Percentiles rank a stretch among this genome's conserved stretches.
phyloP scores from a whole-genome alignment of 1,139 yeast genomes.

The Saccharomyces hybrid region DNA sequence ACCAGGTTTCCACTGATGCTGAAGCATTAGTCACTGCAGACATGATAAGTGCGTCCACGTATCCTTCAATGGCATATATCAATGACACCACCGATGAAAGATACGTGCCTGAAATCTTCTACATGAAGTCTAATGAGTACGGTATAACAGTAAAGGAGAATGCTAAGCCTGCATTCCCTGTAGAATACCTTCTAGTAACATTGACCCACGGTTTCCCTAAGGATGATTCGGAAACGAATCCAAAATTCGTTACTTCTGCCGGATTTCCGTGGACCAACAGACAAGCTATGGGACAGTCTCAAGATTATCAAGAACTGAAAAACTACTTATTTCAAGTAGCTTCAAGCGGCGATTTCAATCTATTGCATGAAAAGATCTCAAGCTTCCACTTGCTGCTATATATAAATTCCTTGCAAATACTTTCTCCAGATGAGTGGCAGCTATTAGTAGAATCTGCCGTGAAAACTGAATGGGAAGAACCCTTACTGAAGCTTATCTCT shows the following conservation, averaged over 20 bases:
- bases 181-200: slow-evolving; percentile 82
- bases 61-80: slow-evolving; percentile 81
- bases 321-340: slow-evolving; percentile 41
- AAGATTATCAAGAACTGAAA: slow-evolving; percentile 49
- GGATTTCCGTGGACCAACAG: slow-evolving; percentile 73
- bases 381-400: slow-evolving; percentile 73
- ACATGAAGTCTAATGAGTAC: slow-evolving; percentile 79
- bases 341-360: slow-evolving; percentile 27
- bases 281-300: slow-evolving; percentile 64
- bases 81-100: slow-evolving; percentile 62
- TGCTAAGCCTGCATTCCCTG: slow-evolving; percentile 95
- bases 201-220: slow-evolving; percentile 92
- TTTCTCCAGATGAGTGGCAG: slow-evolving; percentile 45
- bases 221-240: slow-evolving; percentile 41
- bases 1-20: slow-evolving; percentile 82
- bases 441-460: slow-evolving; percentile 40
- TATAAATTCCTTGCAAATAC: slow-evolving; percentile 45
- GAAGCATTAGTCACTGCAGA: slow-evolving; percentile 87
- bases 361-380: slow-evolving; percentile 40
- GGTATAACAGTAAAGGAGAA: slow-evolving; percentile 77
- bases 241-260: slow-evolving; percentile 35
- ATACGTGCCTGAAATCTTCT: slow-evolving; percentile 92
- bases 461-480: slow-evolving; percentile 41
- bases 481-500: slow-evolving; percentile 43
- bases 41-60: slow-evolving; percentile 78